Conservation (phyloP, 2,329 filamentous ascomycete species). For the Sclerotinia nivalis region DNA sequence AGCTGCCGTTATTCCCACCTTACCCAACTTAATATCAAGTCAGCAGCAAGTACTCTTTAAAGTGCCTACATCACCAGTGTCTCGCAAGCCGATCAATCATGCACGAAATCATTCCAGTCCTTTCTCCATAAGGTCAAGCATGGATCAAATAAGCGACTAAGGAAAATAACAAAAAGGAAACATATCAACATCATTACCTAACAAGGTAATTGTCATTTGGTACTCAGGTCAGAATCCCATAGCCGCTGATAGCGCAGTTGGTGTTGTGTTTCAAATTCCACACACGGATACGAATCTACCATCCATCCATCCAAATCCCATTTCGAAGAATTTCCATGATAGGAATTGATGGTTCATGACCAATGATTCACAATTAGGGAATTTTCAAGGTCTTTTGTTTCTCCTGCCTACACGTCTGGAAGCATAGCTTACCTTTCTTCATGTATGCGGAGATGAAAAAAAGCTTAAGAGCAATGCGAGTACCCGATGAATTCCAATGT, state of each 20-base stretch:
- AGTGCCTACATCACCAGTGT: background rate
- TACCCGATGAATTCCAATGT: background rate
- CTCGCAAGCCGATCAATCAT: background rate
- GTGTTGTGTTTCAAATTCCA: constrained; percentile 1
- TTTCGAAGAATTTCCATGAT: constrained; percentile 1
- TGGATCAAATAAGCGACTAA: background rate
- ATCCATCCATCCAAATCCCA: background rate
- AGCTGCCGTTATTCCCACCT: background rate
- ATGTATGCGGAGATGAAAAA: background rate
- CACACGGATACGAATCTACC: constrained; percentile 4
- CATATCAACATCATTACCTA: background rate
- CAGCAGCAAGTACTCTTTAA: background rate
- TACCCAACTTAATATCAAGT: background rate
- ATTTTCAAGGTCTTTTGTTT: background rate
- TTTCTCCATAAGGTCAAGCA: background rate
- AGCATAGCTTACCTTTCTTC: background rate
- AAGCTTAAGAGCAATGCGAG: background rate
- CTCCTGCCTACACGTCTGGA: background rate
- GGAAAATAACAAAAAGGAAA: background rate
- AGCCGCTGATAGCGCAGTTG: constrained; percentile 6
- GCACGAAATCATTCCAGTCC: background rate
- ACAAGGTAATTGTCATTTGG: background rate
- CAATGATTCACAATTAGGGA: background rate
- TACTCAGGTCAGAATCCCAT: constrained; percentile 2
- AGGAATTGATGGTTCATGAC: background rate